These are phyloP conservation scores for Periconia sp. DNA, from an alignment of 2,329 filamentous ascomycete genomes.

Conservation along the genomic window DNA sequence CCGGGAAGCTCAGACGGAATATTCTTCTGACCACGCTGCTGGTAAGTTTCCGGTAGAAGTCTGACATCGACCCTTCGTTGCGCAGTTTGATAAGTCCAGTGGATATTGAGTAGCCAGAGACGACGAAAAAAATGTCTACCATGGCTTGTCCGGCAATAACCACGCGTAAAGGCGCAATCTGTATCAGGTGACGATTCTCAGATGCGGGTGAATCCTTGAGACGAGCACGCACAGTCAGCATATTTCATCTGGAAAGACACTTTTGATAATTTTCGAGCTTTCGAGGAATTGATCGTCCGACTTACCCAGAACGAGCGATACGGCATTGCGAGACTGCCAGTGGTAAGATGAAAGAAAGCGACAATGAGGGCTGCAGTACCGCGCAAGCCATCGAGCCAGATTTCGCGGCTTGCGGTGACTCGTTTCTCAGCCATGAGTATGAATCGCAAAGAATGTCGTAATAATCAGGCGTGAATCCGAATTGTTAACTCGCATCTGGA, in stretches of 20 bases:
- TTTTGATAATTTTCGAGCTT: too few species aligned
- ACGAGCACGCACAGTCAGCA: neutral
- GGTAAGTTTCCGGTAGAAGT: constrained; percentile 4
- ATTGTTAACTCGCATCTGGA: too few species aligned
- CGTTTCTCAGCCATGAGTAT: neutral
- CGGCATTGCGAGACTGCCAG: constrained; percentile 1
- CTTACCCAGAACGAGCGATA: constrained; percentile 5
- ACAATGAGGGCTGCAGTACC: constrained; percentile 14
- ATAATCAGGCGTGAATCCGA: too few species aligned
- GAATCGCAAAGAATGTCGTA: neutral
- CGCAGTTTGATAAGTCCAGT: neutral
- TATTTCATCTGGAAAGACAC: neutral
- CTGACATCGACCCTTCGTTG: neutral
- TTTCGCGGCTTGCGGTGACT: neutral
- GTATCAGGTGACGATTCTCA: constrained; percentile 9
- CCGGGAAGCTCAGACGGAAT: constrained; percentile 1
- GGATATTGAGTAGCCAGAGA: constrained; percentile 52
- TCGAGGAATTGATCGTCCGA: neutral
- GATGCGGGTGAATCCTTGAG: constrained; percentile 1
- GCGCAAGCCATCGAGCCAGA: constrained; percentile 13
- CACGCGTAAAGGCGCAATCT: constrained; percentile 13
- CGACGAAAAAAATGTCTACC: constrained; percentile 53
- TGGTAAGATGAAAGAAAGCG: constrained; percentile 7
- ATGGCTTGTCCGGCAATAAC: constrained; percentile 46
- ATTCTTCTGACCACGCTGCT: constrained; percentile 2